Evolutionary conservation across 257 asterid genomes (phyloP), one percentile per base, ranked within the genome.

Genomic region (Lithospermum erythrorhizon): DNA sequence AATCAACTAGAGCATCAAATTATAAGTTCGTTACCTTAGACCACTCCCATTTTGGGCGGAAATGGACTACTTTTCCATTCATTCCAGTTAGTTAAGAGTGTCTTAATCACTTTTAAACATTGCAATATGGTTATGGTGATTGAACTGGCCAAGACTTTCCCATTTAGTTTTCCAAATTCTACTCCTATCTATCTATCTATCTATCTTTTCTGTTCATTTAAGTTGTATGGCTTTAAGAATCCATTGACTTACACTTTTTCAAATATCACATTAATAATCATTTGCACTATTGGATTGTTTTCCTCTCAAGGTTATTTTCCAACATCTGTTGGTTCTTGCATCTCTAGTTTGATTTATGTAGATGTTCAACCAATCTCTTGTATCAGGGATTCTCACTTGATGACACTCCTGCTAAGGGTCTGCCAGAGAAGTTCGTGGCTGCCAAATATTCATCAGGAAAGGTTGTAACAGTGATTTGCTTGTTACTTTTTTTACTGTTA

Each of bases 371-470:
- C 60, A 27, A 14, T 51, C 37, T 70, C 64, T 47, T 61, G 76
- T 62, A 68, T 53, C 77, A 90, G 97, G 97, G 97, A 17, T 84
- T 84, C 75, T 77, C 95, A 21, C 75, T 90, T 64, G 95, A 87
- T 58, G 80, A 73, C 52, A 72, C 64, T 63, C 57, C 78, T 48
- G 61, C 78, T 21, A 35, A 65, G 63, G 77, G 64, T 48, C 86
- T 82, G 72, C 83, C 88, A n/a, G 95, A 90, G 74, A 84, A 83
- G 71, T 84, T 87, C 68, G 94, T 71, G 59, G 97, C 99, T 55
- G 91, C 89, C 62, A 80, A 86, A 65, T 86, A 86, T 78, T 89
- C 98, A 7, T 53, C 95, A 0, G 97, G 94, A 79, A 84, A 86
- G 97, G 97, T 89, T 37, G 60, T 65, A 32, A 41, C 63, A 11